Base-by-base conservation (phyloP, 164 flowering plant species). In the Piper longum region DNA sequence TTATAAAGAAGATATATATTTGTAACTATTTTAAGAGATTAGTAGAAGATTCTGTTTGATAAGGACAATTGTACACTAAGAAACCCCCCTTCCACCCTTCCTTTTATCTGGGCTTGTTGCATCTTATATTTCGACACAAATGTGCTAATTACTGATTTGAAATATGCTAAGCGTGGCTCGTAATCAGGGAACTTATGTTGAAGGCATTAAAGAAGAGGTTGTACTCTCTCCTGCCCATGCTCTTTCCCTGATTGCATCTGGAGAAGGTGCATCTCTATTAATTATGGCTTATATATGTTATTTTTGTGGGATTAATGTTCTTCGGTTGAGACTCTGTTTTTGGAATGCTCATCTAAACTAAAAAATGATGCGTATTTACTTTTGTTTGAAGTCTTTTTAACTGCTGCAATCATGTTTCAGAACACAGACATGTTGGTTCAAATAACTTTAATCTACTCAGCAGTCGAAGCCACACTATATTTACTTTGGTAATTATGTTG, bases 391-490 rank as follows among this genome's bases (percentile, higher is more conserved):
- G 7, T 48, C 52, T 5, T 48, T 9, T 9, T 48, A 48, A 48
- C 52, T 16, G 44, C 48, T 63, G 41, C 26, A 64, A 36, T 39
- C 70, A 26, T 66, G 64, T 55, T 71, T 75, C 91, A 88, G 95
- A 78, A 76, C 95, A 84, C 67, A 73, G 95, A 64, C 95, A 88
- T 61, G 95, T 88, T 63, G 95, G 95, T 64, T 88, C 95, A 64
- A 88, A 84, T 75, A 88, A 85, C 64, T 79, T 84, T 76, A 88
- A 88, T 74, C 75, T 88, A 60, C 78, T 84, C 41, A 88, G 95
- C 78, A 88, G 95, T 71, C 81, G 95, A 64, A 88, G 95, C 78
- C 95, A 88, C 77, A 88, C 95, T 18, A 88, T 88, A 61, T 88
- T 88, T 70, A 85, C 91, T 36, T 69, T 88, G 91, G 95, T 88